phyloP scores from a whole-genome alignment of 2,329 filamentous ascomycete genomes.

The Botrytis pseudocinerea region DNA sequence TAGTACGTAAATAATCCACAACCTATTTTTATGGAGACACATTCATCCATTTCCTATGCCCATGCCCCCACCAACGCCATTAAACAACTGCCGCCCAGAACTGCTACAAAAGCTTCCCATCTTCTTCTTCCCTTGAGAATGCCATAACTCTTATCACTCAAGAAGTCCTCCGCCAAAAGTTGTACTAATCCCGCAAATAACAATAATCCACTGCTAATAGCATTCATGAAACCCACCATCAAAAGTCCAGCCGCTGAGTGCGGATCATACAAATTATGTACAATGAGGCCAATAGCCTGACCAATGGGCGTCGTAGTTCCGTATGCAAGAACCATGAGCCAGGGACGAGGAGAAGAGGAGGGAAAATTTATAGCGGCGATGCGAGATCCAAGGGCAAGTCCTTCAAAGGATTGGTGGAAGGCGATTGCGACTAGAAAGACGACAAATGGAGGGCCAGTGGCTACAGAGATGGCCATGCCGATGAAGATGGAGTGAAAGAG shows the following conservation, averaged over 20 bases:
- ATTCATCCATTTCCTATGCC: slow-evolving; percentile 43
- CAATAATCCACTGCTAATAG: slow-evolving; percentile 76
- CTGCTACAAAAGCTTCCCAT: slow-evolving; percentile 61
- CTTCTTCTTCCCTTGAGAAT: slow-evolving; percentile 57
- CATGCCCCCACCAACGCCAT: slow-evolving; percentile 70
- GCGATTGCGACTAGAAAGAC: slow-evolving; percentile 79
- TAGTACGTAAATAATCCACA: neutral
- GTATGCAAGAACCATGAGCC: slow-evolving; percentile 78
- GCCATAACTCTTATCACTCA: slow-evolving; percentile 65
- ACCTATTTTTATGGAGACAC: neutral
- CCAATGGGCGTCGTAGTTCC: slow-evolving; percentile 78
- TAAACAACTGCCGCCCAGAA: slow-evolving; percentile 58
- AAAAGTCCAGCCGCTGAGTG: slow-evolving; percentile 72
- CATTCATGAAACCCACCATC: slow-evolving; percentile 86
- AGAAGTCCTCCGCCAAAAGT: slow-evolving; percentile 84
- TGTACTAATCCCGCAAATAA: slow-evolving; percentile 84
- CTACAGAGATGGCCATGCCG: slow-evolving; percentile 81
- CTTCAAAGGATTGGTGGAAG: slow-evolving; percentile 88
- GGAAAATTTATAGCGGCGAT: slow-evolving; percentile 84
- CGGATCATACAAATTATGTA: slow-evolving; percentile 80
- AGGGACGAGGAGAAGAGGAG: slow-evolving; percentile 68
- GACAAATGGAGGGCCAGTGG: slow-evolving; percentile 75
- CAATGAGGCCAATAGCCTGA: slow-evolving; percentile 75
- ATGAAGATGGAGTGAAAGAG: slow-evolving; percentile 86
- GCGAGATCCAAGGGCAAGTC: slow-evolving; percentile 79